Conservation (phyloP, 768 basidiomycete species). For the Naganishia friedmannii region DNA sequence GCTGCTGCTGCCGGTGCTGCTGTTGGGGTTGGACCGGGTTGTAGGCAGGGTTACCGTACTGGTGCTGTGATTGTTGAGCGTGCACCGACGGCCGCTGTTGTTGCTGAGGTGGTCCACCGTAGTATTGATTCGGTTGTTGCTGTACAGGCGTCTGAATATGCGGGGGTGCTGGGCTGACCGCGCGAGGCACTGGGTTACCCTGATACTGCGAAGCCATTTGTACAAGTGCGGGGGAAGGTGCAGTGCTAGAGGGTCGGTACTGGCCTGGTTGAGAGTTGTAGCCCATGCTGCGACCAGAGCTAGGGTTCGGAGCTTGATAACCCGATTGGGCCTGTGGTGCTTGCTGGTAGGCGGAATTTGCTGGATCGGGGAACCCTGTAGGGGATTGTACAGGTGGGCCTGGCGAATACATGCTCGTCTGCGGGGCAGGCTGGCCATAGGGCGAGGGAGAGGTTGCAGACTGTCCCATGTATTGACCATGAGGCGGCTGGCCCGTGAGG, state of each 20-base stretch:
- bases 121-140: constrained; percentile 15
- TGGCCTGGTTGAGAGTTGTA: constrained; percentile 3
- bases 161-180: constrained; percentile 23
- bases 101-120: constrained; percentile 26
- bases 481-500: not conserved
- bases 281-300: not conserved
- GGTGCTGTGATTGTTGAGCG: not conserved
- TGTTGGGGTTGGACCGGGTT: constrained; percentile 53
- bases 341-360: not conserved
- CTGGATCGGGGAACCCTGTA: constrained; percentile 5
- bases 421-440: not conserved
- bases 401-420: not conserved
- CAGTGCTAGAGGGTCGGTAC: constrained; percentile 10
- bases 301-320: not conserved
- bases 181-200: not conserved
- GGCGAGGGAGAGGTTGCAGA: constrained; percentile 1
- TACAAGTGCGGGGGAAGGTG: constrained; percentile 16
- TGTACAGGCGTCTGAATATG: constrained; percentile 4
- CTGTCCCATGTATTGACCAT: not conserved
- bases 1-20: constrained; percentile 27
- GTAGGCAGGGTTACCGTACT: constrained; percentile 44
- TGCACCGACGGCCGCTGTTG: constrained; percentile 33
- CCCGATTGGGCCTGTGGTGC: not conserved
- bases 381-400: not conserved
- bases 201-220: constrained; percentile 19